Base-by-base conservation (phyloP, 176 grass and related monocot species). In the Olyra latifolia region DNA sequence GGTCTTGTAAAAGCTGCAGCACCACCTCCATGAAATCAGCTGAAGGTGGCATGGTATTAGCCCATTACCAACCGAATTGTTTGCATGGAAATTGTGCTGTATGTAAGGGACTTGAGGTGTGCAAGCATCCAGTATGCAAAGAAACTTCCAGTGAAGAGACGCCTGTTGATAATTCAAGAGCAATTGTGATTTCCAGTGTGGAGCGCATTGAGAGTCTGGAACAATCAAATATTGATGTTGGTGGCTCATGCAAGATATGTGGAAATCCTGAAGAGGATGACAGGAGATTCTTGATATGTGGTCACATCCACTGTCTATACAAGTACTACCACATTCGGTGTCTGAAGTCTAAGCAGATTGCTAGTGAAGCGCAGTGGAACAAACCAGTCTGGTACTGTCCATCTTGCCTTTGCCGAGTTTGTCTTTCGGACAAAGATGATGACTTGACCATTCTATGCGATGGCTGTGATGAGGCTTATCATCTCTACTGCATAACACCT, bases 401-500 rank as follows among this genome's bases (percentile, higher is more conserved):
- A 44, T 94, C 88, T 73, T 98, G 95, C 75, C 86, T 98, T 46
- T 98, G 95, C 52, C 71, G 90, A 78, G 88, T 69, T 77, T 98
- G 95, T 62, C 78, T 82, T 46, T 83, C 69, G 30, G 88, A 98
- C 64, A 90, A 84, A 86, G 92, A 98, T 61, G 92, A 94, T 81
- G 68, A 89, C 64, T 65, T 83, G 72, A 90, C 93, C 69, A 89
- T 98, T 71, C 54, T 98, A 50, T 98, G 95, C 9, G 95, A 98
- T 56, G 80, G 86, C 22, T 98, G 95, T 28, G 90, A 98, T 25
- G 90, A 91, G 66, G 89, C 95, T 39, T 98, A 91, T 54, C 95
- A 94, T 80, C 85, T 88, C 40, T 98, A 98, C 76, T 94, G 95
- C 76, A 93, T 94, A 85, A 86, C 71, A 25, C 95, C 90, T n/a